Conservation (phyloP, 2,329 filamentous ascomycete species). For the Fusarium albosuccineum region DNA sequence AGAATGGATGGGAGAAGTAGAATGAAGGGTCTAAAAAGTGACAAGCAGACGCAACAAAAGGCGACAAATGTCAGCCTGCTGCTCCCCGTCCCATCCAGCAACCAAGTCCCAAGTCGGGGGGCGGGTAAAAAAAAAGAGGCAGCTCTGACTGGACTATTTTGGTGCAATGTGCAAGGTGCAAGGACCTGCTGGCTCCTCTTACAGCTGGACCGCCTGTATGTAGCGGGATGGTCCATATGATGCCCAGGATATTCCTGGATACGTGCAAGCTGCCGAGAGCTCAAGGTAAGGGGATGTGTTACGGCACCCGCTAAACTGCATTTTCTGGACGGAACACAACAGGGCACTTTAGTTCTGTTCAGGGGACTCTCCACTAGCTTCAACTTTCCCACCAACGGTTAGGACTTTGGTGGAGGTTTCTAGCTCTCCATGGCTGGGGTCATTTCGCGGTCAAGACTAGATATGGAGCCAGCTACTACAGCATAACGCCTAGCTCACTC, state of each 20-base stretch:
- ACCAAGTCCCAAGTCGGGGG: constrained; percentile 36
- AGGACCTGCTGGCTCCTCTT: constrained; percentile 25
- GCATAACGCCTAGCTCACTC: constrained; percentile 17
- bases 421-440: constrained; percentile 29
- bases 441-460: constrained; percentile 35
- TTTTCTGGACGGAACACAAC: constrained; percentile 32
- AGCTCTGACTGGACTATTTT: constrained; percentile 33
- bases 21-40: constrained; percentile 25
- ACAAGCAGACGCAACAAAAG: constrained; percentile 35
- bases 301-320: constrained; percentile 8
- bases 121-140: constrained; percentile 25
- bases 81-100: constrained; percentile 18
- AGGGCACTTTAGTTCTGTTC: constrained; percentile 34
- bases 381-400: constrained; percentile 39
- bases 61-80: constrained; percentile 29
- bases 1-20: constrained; percentile 23
- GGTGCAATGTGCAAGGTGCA: constrained; percentile 14
- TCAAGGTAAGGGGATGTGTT: constrained; percentile 16
- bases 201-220: constrained; percentile 21
- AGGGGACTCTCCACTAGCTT: constrained; percentile 40
- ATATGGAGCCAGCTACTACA: constrained; percentile 20
- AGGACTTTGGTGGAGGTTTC: constrained; percentile 33
- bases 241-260: constrained; percentile 41
- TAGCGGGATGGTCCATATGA: constrained; percentile 27
- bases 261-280: constrained; percentile 36